These are phyloP conservation scores for Kalaharituber pfeilii DNA, from an alignment of 2,329 filamentous ascomycete genomes.

Conservation along the genomic window DNA sequence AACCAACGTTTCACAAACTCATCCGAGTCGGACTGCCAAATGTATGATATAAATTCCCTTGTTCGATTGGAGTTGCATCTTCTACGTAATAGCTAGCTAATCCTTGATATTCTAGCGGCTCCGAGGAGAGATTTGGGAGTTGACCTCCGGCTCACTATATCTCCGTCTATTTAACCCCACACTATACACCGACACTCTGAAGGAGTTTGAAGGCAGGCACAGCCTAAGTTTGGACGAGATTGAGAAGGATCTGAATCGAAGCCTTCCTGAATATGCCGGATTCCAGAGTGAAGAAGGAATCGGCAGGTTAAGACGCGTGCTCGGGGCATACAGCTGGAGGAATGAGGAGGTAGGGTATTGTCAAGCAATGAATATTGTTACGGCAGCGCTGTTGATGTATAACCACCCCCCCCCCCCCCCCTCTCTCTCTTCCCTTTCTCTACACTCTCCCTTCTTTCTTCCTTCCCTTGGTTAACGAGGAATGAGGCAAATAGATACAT, in stretches of 20 bases:
- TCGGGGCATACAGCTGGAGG: slow-evolving; percentile 95
- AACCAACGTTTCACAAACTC: slow-evolving; percentile 94
- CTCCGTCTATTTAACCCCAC: slow-evolving; percentile 71
- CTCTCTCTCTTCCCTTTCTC: background rate
- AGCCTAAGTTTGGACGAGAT: slow-evolving; percentile 97
- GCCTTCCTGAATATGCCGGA: slow-evolving; percentile 88
- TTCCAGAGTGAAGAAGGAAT: slow-evolving; percentile 96
- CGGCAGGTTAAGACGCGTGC: slow-evolving; percentile 65
- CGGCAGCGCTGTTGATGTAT: slow-evolving; percentile 82
- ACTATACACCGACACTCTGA: slow-evolving; percentile 65
- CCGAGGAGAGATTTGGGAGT: slow-evolving; percentile 87
- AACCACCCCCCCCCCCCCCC: slow-evolving; percentile 22
- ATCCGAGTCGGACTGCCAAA: slow-evolving; percentile 92
- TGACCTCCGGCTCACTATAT: slow-evolving; percentile 81
- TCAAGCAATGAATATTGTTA: slow-evolving; percentile 99
- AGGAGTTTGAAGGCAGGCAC: slow-evolving; percentile 66
- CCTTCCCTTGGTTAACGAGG: no score
- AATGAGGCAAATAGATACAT: slow-evolving; percentile 46
- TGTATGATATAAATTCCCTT: no score
- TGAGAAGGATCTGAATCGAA: slow-evolving; percentile 93
- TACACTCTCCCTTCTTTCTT: no score
- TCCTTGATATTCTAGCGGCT: slow-evolving; percentile 36
- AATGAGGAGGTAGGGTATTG: slow-evolving; percentile 94
- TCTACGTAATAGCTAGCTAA: background rate
- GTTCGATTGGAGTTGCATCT: no score